Evolutionary conservation across 768 basidiomycete genomes (phyloP), one percentile per base, ranked within the genome.

Genomic region (Tephrocybe sp.): DNA sequence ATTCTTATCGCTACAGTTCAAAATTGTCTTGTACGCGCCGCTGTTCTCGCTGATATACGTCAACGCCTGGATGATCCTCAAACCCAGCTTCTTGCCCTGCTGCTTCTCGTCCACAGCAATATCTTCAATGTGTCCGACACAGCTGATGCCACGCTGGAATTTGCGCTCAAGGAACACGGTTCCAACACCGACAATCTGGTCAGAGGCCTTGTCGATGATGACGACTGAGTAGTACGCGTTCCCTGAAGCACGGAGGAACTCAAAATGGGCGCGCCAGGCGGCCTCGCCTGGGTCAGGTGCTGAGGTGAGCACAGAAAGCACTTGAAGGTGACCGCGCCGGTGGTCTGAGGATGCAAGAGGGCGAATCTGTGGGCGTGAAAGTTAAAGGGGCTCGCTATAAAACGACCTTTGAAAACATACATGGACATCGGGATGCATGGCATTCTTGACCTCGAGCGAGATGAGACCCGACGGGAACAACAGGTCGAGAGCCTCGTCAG

Each of bases 41-140:
- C 74, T 70, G 54, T 66, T 71, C 79, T 94, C 87, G 65, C 91
- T 89, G 61, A 98, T 85, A 44, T 77, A 78, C 2, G 88, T 90
- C 59, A 98, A 76, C 4, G 90, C 87, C 58, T 91, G 79, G 63
- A 99, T 93, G 58, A 98, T 76, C 58, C 86, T 78, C 69, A 90
- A 67, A 0, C 97, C 97, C 26, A 99, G 77, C 67, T 92, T 94
- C 71, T 87, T 88, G 26, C 97, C 97, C 75, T 97, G 94, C 70
- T 89, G 82, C 35, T 67, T 74, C 69, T 87, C 84, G 69, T 89
- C 84, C 16, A 99, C 95, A 3, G 92, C 95, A 54, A 99, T 97
- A 65, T 99, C 97, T 70, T 99, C 97, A 55, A 99, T 94, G 63
- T 99, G 97, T 0, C 95, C 97, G 12, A 93, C 90, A 55, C 78